Base-by-base conservation (phyloP, 176 grass and related monocot species). In the Cenchrus fungigraminus region DNA sequence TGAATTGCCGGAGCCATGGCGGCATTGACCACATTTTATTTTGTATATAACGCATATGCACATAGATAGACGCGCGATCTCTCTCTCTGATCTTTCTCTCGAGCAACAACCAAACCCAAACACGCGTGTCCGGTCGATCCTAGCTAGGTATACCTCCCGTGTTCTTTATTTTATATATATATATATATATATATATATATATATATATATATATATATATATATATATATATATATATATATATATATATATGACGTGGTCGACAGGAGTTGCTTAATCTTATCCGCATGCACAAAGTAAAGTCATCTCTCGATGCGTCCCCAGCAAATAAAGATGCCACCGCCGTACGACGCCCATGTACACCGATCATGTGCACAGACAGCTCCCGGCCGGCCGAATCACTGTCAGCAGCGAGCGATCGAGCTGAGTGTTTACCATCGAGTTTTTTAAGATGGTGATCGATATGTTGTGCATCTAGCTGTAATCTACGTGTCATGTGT, bases 81-180 rank as follows among this genome's bases (percentile, higher is more conserved):
- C 3, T 9, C 3, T 25, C 45, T 46, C 45, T 0, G 22, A 60
- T 60, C 16, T 17, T 6, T 58, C 73, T 75, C 73, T 84, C 61
- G 46, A 68, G 61, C 50, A 49, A 56, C 50, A 49, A 56, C 50
- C 73, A 85, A 69, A 77, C 45, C 63, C 63, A 68, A 85, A 85
- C 63, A 67, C 44, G 52, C 3, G 1, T 76, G 43, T 57, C 52
- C 8, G 37, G 37, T 40, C 37, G 37, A 40, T 40, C 37, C 37
- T 37, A 37, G 2, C 34, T 40, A 40, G 37, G 3, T 29, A 20
- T 60, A 3, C 2, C 58, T 68, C 65, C 15, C 32, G 9, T 14
- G 4, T 60, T 60, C 5, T 43, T 82, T 60, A 11, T 71, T 25
- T 0, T 25, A 25, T 25, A 25, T 25, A 25, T 25, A 25, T 25